Base-by-base conservation (phyloP, 768 basidiomycete genomes). In the Leccinum pellstonianum region DNA sequence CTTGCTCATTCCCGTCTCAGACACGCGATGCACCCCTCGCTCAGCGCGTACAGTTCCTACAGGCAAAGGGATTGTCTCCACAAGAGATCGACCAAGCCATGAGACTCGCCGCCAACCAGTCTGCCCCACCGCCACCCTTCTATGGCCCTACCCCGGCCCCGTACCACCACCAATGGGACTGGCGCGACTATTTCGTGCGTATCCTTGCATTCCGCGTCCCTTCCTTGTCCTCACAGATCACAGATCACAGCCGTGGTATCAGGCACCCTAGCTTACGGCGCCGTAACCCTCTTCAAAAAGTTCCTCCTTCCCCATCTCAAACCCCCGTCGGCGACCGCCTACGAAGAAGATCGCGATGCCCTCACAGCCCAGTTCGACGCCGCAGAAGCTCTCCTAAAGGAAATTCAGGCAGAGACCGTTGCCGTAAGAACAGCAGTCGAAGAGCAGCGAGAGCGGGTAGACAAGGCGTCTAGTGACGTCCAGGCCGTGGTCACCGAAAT, bases 121-220 rank as follows among this genome's bases (percentile, higher is more conserved):
- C 58, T 59, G 54, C 14, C 41, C 69, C 21, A 64, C 61, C 31
- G 41, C 46, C 33, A 68, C 60, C 73, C 56, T 67, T 73, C 1
- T 89, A 86, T 73, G 77, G 73, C 3, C 75, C 79, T 1, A n/a
- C 43, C 0, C 19, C 19, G 19, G 75, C 79, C 62, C 71, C 76
- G 15, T 79, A 76, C 67, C 75, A 74, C 25, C 68, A 76, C 23
- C 85, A 83, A 9, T 86, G 91, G 84, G 96, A 98, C 73, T 99
- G 97, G 97, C 81, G 95, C 59, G 97, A 99, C 76, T 93, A 96
- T 74, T 99, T 98, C 72, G 95, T 95, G 70, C 69, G 91, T 78
- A 12, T 17, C 4, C n/a, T 11, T 43, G 3, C 43, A 6, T 50
- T 15, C 53, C 35, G 15, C 29, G 0, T 4, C 9, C 12, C 2